Evolutionary conservation across 306 rosid species (phyloP), one percentile per base, ranked within the genome.

Genomic region (Lathyrus aphaca): DNA sequence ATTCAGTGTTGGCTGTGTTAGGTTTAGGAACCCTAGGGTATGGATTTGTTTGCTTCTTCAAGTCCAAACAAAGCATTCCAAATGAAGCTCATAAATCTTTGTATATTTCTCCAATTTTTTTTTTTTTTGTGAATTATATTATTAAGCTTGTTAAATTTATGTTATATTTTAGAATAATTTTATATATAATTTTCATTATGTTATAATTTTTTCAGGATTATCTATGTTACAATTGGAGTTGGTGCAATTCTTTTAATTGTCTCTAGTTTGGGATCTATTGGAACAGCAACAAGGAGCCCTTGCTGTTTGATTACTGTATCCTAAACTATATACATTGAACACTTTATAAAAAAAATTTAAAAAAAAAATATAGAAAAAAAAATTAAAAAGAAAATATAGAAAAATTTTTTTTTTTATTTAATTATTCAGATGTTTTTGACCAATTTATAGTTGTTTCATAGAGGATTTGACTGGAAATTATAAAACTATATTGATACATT

Each of bases 281-380:
- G 80, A 64, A 58, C 65, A 44, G 44, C 74, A 64, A 29, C 29
- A 64, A 80, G 66, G 66, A 80, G 54, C 40, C 73, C 59, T 18
- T 68, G 70, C 69, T 64, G 80, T 69, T 69, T 74, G n/a, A 16
- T 62, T 46, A 45, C 40, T 16, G 80, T 79, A 79, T 74, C 83
- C 64, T 54, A 29, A n/a, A 46, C 3, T 40, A 15, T n/a, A 45
- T 45, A 2, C 17, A n/a, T 0, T 45, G 50, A 45, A 45, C 1
- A 45, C 5, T 45, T 45, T 8, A 13, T 45, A 45, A 14, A 0
- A 6, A 45, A 15, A 14, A 45, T 45, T n/a, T n/a, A n/a, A n/a
- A n/a, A 13, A 5, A 44, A 45, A 0, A 5, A 45, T 45, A 45
- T 8, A 5, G 15, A 1, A 6, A 32, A 32, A 6, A 32, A 32